Conservation (phyloP, 352 stramenopile genomes). For the Pythium dissimile region DNA sequence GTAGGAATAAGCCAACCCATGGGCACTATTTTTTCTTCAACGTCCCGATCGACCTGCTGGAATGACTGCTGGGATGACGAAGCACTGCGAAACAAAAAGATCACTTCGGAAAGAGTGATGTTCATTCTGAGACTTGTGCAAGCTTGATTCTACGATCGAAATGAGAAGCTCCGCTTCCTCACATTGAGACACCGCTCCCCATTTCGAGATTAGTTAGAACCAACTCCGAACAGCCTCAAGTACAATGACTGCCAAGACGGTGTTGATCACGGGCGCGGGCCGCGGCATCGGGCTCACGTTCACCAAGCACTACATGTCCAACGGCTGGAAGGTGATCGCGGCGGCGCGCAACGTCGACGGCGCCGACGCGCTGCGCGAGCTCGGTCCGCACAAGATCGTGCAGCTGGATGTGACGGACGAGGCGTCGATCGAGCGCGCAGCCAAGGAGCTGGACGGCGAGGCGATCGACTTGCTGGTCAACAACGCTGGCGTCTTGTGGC, state of each 20-base stretch:
- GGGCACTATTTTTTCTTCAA: background rate
- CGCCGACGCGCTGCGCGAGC: constrained; percentile 27
- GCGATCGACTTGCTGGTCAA: constrained; percentile 60
- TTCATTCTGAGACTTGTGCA: constrained; percentile 4
- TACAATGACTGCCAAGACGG: constrained; percentile 15
- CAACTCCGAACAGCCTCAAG: background rate
- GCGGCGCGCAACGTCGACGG: constrained; percentile 18
- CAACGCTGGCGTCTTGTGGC: constrained; percentile 49
- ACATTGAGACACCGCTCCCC: background rate
- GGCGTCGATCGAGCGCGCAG: constrained; percentile 31
- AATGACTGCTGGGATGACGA: too few species aligned
- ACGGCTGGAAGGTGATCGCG: constrained; percentile 28
- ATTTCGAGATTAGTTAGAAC: background rate
- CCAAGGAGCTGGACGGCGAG: constrained; percentile 33
- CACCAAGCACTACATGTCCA: constrained; percentile 22
- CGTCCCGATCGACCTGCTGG: background rate
- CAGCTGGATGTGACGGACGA: constrained; percentile 42
- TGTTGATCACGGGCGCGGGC: constrained; percentile 30
- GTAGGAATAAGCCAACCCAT: background rate
- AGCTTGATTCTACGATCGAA: too few species aligned
- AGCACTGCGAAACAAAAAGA: background rate
- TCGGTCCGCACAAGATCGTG: constrained; percentile 41
- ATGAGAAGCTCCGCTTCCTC: too few species aligned
- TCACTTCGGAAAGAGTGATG: background rate
- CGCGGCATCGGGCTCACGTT: constrained; percentile 30